Conservation (phyloP, 805 yeast species). For the Cyberlindnera lachancei region DNA sequence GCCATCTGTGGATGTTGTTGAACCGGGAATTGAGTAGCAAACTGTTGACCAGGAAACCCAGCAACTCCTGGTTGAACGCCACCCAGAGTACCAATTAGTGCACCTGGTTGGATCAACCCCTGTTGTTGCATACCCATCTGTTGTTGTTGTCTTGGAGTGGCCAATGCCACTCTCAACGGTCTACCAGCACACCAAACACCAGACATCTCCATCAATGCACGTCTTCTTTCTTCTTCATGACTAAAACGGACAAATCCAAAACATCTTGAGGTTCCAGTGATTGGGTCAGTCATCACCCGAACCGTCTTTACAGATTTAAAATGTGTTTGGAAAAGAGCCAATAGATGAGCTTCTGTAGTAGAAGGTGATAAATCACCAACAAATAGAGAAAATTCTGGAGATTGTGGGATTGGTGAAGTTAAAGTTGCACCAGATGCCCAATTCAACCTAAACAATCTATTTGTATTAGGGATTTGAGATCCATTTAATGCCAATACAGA, state of each 20-base stretch:
- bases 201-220: constrained; percentile 68
- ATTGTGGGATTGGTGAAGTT: constrained; percentile 59
- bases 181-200: constrained; percentile 78
- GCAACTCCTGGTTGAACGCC: no score
- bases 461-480: constrained; percentile 50
- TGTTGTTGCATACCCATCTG: neutral
- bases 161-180: constrained; percentile 68
- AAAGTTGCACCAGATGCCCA: constrained; percentile 85
- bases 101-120: neutral
- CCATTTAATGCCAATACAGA: constrained; percentile 64
- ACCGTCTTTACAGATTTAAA: constrained; percentile 69
- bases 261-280: constrained; percentile 68
- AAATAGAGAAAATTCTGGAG: constrained; percentile 71
- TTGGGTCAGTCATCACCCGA: constrained; percentile 80
- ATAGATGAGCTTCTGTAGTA: constrained; percentile 72
- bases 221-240: constrained; percentile 57
- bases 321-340: constrained; percentile 62
- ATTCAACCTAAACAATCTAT: constrained; percentile 63
- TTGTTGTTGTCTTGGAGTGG: constrained; percentile 56
- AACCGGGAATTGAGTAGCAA: constrained; percentile 9
- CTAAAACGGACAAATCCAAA: constrained; percentile 77
- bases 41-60: constrained; percentile 6
- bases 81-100: constrained; percentile 3
- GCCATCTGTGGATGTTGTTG: constrained; percentile 20
- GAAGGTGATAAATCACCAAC: constrained; percentile 79